Percentiles rank a stretch among this genome's conserved stretches.
phyloP scores from a whole-genome alignment of 768 basidiomycete genomes.

The Suillus spraguei region DNA sequence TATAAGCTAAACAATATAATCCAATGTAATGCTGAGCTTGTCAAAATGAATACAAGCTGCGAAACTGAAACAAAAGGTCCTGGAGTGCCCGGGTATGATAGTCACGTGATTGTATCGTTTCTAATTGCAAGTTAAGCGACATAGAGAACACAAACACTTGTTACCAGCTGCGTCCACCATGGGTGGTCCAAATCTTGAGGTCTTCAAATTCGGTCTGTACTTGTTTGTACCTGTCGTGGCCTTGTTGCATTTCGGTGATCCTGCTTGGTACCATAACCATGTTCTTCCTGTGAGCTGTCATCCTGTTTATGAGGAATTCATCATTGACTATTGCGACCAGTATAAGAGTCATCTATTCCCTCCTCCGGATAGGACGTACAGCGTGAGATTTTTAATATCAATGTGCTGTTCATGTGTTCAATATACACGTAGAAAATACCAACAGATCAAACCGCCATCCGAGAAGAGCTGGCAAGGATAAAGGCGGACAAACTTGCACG shows the following conservation, averaged over 20 bases:
- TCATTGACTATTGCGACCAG: slow-evolving; percentile 38
- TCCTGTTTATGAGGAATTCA: not conserved
- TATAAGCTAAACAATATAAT: no score
- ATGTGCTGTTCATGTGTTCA: not conserved
- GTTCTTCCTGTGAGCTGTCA: slow-evolving; percentile 67
- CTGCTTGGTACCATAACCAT: slow-evolving; percentile 79
- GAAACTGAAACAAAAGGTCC: no score
- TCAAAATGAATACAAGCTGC: no score
- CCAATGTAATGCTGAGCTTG: no score
- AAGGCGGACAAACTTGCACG: slow-evolving; percentile 58
- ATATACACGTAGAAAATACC: slow-evolving; percentile 53
- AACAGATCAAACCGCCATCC: slow-evolving; percentile 63
- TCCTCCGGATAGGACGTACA: slow-evolving; percentile 53
- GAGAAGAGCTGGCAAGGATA: slow-evolving; percentile 72
- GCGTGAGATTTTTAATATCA: slow-evolving; percentile 37
- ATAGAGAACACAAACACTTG: not conserved
- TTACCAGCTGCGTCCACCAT: slow-evolving; percentile 32
- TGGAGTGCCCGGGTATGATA: no score
- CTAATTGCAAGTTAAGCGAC: not conserved
- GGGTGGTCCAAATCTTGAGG: slow-evolving; percentile 82
- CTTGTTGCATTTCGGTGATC: slow-evolving; percentile 85
- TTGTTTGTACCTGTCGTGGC: slow-evolving; percentile 83
- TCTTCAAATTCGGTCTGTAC: slow-evolving; percentile 89
- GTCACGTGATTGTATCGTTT: not conserved
- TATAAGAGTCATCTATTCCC: slow-evolving; percentile 77